These are phyloP conservation scores for Pichia sp. DNA, from an alignment of 1,139 yeast genomes.

Conservation along the genomic window DNA sequence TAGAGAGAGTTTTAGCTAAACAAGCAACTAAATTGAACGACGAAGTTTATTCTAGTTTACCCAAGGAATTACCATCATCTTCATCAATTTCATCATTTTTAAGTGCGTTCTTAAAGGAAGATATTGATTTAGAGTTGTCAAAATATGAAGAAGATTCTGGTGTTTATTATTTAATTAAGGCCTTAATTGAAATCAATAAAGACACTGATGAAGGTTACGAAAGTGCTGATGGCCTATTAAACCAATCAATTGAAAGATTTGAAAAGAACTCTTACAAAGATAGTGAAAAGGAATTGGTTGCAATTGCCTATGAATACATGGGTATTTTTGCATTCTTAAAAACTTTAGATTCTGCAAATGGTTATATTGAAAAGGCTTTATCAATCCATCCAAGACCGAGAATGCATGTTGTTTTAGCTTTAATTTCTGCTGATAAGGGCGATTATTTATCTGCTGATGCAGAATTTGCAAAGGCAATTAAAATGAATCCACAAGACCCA, in stretches of 20 bases:
- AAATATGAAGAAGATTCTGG: slow-evolving; percentile 41
- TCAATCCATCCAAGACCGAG: slow-evolving; percentile 70
- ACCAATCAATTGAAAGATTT: slow-evolving; percentile 59
- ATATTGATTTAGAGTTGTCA: slow-evolving; percentile 32
- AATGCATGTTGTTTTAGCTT: slow-evolving; percentile 77
- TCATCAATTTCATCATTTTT: slow-evolving; percentile 82
- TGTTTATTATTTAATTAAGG: slow-evolving; percentile 62
- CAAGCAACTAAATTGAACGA: slow-evolving; percentile 65
- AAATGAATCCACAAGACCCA: slow-evolving; percentile 62
- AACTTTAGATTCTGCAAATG: slow-evolving; percentile 54
- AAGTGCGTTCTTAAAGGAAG: slow-evolving; percentile 52
- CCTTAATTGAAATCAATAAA: slow-evolving; percentile 53
- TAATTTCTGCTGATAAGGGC: slow-evolving; percentile 76
- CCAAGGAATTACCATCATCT: slow-evolving; percentile 70
- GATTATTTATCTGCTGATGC: slow-evolving; percentile 52
- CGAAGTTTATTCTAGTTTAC: slow-evolving; percentile 46
- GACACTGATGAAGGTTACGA: slow-evolving; percentile 70
- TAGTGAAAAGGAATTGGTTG: slow-evolving; percentile 41
- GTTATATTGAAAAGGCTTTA: slow-evolving; percentile 58
- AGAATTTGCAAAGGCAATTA: slow-evolving; percentile 70
- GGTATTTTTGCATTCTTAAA: slow-evolving; percentile 82
- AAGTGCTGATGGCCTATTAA: slow-evolving; percentile 61
- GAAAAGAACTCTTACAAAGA: slow-evolving; percentile 28
- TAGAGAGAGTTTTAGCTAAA: slow-evolving; percentile 81
- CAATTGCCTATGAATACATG: slow-evolving; percentile 75